A percentile compares a stretch with the other conserved stretches of the same genome.
Evolutionary conservation across 805 yeast genomes (phyloP).

Genomic region (Ogataea neopini): DNA sequence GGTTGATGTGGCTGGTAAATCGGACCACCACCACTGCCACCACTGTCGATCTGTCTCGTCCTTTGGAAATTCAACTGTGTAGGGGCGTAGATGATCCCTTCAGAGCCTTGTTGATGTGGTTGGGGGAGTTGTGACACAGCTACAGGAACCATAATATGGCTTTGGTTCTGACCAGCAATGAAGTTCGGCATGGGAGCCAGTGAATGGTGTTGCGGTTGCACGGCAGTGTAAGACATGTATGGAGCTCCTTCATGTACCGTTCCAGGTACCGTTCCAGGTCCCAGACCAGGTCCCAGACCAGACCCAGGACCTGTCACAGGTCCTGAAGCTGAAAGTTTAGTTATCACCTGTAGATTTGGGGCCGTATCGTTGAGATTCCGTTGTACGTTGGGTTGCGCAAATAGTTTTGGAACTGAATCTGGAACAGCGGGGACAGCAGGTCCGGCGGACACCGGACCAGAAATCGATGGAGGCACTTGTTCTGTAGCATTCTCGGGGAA

Average conservation of each 20-base stretch:
- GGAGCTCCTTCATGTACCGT: neutral
- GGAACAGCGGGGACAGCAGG: neutral
- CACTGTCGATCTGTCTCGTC: neutral
- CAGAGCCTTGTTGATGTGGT: neutral
- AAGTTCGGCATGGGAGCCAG: neutral
- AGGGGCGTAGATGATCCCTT: neutral
- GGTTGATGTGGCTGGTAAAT: neutral
- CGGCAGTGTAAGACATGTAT: neutral
- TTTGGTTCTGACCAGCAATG: neutral
- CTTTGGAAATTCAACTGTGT: neutral
- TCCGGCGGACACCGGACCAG: too few species aligned
- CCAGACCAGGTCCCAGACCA: too few species aligned
- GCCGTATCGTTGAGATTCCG: neutral
- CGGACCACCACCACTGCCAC: neutral
- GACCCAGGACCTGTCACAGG: neutral
- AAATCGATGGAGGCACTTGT: neutral
- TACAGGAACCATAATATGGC: neutral
- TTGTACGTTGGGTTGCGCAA: neutral
- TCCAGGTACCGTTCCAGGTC: too few species aligned
- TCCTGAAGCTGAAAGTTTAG: neutral
- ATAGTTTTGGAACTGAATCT: neutral
- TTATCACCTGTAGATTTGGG: neutral
- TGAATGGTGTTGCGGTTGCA: neutral
- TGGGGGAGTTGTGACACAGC: neutral
- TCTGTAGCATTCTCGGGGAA: conserved; percentile 15